A percentile compares a stretch with the other conserved stretches of the same genome.
phyloP scores from a whole-genome alignment of 306 rosid genomes.

The Albizia julibrissin region DNA sequence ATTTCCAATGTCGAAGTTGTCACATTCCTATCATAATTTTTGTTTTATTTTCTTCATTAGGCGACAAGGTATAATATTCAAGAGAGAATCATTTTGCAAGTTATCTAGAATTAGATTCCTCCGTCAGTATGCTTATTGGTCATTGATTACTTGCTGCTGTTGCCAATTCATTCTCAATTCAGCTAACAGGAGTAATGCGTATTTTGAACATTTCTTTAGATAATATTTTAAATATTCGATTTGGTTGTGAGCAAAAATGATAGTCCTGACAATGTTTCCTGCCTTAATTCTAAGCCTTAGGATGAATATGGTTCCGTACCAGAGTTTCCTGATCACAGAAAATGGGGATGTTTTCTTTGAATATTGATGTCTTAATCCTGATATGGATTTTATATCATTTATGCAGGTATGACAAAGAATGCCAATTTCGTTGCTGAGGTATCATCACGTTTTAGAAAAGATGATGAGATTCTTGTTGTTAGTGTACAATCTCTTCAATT shows the following conservation, averaged over 20 bases:
- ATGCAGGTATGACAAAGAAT: constrained; percentile 74
- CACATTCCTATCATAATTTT: not conserved
- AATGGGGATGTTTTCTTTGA: not conserved
- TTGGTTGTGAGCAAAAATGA: not conserved
- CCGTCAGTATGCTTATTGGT: not conserved
- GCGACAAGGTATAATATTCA: not conserved
- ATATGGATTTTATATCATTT: not conserved
- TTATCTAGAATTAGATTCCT: not conserved
- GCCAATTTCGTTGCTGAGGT: constrained; percentile 60
- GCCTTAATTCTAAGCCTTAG: not conserved
- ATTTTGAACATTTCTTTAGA: not conserved
- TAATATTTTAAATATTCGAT: not conserved
- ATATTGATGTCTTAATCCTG: not conserved
- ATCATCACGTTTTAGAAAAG: constrained; percentile 57
- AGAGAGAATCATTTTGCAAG: not conserved
- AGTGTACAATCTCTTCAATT: constrained; percentile 37
- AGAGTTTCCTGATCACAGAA: not conserved
- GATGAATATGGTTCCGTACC: not conserved
- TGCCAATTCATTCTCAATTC: not conserved
- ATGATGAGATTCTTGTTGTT: constrained; percentile 81
- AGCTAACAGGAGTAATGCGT: not conserved
- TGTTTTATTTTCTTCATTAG: not conserved
- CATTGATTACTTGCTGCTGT: not conserved
- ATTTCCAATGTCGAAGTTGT: not conserved
- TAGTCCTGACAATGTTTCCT: not conserved